A percentile compares a stretch with the other conserved stretches of the same genome.
Evolutionary conservation across 1,284 basidiomycete genomes (phyloP).

Genomic region (Cryptococcus sp.): DNA sequence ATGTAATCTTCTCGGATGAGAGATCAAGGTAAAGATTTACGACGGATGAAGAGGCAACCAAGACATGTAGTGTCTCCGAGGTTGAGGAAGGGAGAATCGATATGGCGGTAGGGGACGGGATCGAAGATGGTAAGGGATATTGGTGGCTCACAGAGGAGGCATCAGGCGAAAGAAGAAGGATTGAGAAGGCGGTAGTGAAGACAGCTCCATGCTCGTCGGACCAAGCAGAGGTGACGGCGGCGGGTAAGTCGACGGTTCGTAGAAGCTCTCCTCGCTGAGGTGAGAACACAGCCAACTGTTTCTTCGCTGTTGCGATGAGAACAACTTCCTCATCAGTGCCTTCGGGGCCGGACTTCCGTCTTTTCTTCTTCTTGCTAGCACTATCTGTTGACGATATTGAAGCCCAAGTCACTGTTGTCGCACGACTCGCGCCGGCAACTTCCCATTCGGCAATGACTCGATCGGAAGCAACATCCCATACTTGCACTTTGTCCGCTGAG

Average conservation of each 20-base stretch:
- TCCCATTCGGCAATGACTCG: slow-evolving; percentile 51
- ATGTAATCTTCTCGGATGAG: slow-evolving; percentile 27
- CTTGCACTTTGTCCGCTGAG: slow-evolving; percentile 48
- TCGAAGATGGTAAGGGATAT: slow-evolving; percentile 31
- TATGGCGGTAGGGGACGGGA: slow-evolving; percentile 33
- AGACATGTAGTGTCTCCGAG: slow-evolving; percentile 34
- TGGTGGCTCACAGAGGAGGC: slow-evolving; percentile 35
- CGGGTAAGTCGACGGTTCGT: slow-evolving; percentile 32
- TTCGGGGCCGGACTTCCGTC: slow-evolving; percentile 32
- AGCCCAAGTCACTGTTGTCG: slow-evolving; percentile 41
- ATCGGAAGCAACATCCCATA: slow-evolving; percentile 50
- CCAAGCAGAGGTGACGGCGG: slow-evolving; percentile 38
- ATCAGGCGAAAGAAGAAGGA: slow-evolving; percentile 41
- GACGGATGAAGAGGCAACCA: slow-evolving; percentile 37
- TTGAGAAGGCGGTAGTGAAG: slow-evolving; percentile 34
- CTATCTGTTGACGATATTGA: slow-evolving; percentile 23
- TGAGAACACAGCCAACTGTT: slow-evolving; percentile 33
- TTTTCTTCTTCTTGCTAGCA: slow-evolving; percentile 36
- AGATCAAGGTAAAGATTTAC: slow-evolving; percentile 37
- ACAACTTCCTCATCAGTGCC: slow-evolving; percentile 42
- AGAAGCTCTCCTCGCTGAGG: slow-evolving; percentile 35
- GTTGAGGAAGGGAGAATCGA: slow-evolving; percentile 41
- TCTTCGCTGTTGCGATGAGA: slow-evolving; percentile 40
- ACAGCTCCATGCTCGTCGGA: slow-evolving; percentile 36
- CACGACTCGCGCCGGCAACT: slow-evolving; percentile 46